phyloP scores from a whole-genome alignment of 441 rosid genomes.

The Pelargonium cotyledonis region DNA sequence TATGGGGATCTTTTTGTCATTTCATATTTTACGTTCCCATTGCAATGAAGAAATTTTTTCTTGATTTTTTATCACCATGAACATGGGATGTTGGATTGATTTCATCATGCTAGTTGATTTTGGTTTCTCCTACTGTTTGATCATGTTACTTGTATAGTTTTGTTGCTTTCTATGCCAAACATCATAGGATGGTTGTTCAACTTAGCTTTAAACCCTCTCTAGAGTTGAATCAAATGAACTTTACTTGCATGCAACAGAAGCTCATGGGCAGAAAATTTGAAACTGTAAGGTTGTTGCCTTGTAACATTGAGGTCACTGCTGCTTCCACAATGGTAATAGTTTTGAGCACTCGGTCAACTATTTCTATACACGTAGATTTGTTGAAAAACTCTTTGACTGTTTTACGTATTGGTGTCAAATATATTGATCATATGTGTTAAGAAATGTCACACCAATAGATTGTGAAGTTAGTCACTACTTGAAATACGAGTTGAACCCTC shows the following conservation, averaged over 20 bases:
- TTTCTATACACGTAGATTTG: no score
- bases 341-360: no score
- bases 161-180: constrained; percentile 9
- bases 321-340: no score
- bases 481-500: no score
- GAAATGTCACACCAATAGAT: no score
- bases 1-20: neutral
- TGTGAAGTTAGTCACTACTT: no score
- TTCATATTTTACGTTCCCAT: neutral
- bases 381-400: no score
- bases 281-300: neutral
- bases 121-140: neutral
- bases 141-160: constrained; percentile 3
- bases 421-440: no score
- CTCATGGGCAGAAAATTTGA: neutral
- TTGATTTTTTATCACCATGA: constrained; percentile 7
- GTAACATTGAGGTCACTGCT: no score
- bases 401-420: no score
- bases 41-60: neutral
- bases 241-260: neutral
- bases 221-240: neutral
- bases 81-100: constrained; percentile 8
- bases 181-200: neutral
- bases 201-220: neutral
- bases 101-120: neutral